Percentiles rank a stretch among this genome's conserved stretches.
Conservation (phyloP, 2,329 filamentous ascomycete species). For the Diaporthe destruens region DNA sequence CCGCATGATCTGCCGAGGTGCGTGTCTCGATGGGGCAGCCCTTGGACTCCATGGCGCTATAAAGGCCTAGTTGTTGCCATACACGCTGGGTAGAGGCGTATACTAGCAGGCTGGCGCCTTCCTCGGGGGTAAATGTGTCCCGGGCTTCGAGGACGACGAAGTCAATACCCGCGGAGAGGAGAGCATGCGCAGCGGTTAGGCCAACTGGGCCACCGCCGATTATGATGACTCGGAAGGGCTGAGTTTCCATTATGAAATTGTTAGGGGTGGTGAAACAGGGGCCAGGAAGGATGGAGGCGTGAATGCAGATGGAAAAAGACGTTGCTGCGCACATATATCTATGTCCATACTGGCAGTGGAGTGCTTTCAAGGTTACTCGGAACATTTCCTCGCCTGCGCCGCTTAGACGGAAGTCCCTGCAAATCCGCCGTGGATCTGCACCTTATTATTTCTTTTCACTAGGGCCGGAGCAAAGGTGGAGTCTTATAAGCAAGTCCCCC, state of each 20-base stretch:
- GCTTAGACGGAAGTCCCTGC: not conserved
- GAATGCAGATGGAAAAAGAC: not conserved
- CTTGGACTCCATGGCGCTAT: not conserved
- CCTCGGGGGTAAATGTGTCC: slow-evolving; percentile 9
- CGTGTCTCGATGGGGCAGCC: slow-evolving; percentile 12
- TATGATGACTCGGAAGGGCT: slow-evolving; percentile 45
- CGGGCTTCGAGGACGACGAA: slow-evolving; percentile 54
- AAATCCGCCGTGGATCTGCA: slow-evolving; percentile 11
- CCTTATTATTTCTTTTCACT: not conserved
- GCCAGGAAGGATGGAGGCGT: not conserved
- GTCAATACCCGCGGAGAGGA: slow-evolving; percentile 51
- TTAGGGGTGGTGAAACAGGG: not conserved
- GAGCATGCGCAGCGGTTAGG: slow-evolving; percentile 47
- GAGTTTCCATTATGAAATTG: not conserved
- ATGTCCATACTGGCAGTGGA: not conserved
- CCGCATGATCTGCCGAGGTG: slow-evolving; percentile 1
- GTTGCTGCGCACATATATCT: not conserved
- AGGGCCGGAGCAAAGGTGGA: slow-evolving; percentile 17
- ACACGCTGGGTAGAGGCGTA: slow-evolving; percentile 29
- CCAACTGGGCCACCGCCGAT: slow-evolving; percentile 50
- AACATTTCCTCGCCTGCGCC: not conserved
- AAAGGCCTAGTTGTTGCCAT: slow-evolving; percentile 26
- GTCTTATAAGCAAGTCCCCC: not conserved
- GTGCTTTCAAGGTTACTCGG: not conserved
- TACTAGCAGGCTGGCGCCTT: slow-evolving; percentile 31